These are phyloP conservation scores for Cryphonectria nitschkei DNA, from an alignment of 2,329 filamentous ascomycete species.

Conservation along the genomic window DNA sequence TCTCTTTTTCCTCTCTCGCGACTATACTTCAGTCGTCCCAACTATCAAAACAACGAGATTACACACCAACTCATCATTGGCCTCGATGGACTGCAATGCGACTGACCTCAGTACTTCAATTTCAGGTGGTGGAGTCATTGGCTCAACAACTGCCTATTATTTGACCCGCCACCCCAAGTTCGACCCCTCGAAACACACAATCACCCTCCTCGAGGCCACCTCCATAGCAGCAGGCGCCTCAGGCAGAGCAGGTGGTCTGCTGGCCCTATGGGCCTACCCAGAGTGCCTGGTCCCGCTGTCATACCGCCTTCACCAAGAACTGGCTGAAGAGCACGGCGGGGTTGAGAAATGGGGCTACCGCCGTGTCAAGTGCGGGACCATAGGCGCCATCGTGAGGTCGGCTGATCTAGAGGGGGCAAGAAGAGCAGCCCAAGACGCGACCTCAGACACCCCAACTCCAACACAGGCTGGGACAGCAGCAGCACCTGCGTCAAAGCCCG, in stretches of 20 bases:
- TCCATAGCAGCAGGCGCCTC: constrained; percentile 88
- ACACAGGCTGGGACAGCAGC: neutral
- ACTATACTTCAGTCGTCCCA: no score
- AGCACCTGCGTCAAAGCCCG: constrained; percentile 15
- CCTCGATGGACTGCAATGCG: no score
- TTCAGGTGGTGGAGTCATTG: constrained; percentile 87
- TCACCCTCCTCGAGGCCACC: constrained; percentile 86
- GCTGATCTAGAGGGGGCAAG: constrained; percentile 37
- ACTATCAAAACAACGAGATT: no score
- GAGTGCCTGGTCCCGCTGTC: constrained; percentile 81
- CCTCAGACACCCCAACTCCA: neutral
- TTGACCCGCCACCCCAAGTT: constrained; percentile 84
- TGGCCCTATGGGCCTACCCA: constrained; percentile 92
- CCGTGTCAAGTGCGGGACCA: constrained; percentile 71
- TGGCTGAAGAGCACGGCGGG: constrained; percentile 84
- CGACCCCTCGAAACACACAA: constrained; percentile 71
- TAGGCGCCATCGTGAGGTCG: constrained; percentile 42
- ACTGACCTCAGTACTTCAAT: constrained; percentile 3
- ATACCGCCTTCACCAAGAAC: constrained; percentile 79
- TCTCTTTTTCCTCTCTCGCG: neutral
- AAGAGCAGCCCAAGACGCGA: constrained; percentile 12
- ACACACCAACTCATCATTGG: no score
- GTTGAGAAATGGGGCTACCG: constrained; percentile 85
- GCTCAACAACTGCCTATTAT: constrained; percentile 88
- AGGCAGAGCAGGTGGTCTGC: constrained; percentile 89